Conservation (phyloP, 2,329 filamentous ascomycete genomes). For the Fusarium mexicanum region DNA sequence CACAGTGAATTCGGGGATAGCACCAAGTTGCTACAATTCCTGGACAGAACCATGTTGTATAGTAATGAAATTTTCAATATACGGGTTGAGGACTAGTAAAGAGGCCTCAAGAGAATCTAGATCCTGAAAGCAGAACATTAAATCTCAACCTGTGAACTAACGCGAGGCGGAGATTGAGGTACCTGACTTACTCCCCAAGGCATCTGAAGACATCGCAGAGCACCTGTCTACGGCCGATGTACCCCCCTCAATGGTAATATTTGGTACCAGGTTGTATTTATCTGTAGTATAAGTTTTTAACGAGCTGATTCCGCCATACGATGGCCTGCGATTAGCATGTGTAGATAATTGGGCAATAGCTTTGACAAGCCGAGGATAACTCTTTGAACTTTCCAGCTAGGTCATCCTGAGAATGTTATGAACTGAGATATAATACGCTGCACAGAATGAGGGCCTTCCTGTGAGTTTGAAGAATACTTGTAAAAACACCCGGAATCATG, state of each 20-base stretch:
- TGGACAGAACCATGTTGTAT: neutral
- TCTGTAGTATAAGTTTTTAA: neutral
- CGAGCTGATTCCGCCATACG: neutral
- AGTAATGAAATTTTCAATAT: neutral
- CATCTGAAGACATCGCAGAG: too few relatives aligned
- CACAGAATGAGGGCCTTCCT: fast-evolving
- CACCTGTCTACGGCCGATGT: neutral
- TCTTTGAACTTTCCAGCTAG: neutral
- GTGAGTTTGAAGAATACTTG: too few relatives aligned
- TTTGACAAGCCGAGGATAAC: too few relatives aligned
- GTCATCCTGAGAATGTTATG: neutral
- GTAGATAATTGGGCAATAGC: neutral
- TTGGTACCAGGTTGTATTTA: neutral
- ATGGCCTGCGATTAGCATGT: neutral
- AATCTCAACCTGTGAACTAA: neutral
- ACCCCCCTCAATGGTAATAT: too few relatives aligned
- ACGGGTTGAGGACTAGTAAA: fast-evolving
- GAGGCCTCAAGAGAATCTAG: too few relatives aligned
- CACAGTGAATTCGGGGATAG: neutral
- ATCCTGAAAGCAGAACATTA: neutral
- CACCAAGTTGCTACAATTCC: neutral
- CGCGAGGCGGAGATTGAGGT: neutral
- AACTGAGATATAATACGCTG: neutral
- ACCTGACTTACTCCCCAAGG: neutral
- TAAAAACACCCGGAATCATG: neutral